Evolutionary conservation across 1,139 yeast genomes (phyloP), one percentile per base, ranked within the genome.

Genomic region (Geotrichum restrictum): DNA sequence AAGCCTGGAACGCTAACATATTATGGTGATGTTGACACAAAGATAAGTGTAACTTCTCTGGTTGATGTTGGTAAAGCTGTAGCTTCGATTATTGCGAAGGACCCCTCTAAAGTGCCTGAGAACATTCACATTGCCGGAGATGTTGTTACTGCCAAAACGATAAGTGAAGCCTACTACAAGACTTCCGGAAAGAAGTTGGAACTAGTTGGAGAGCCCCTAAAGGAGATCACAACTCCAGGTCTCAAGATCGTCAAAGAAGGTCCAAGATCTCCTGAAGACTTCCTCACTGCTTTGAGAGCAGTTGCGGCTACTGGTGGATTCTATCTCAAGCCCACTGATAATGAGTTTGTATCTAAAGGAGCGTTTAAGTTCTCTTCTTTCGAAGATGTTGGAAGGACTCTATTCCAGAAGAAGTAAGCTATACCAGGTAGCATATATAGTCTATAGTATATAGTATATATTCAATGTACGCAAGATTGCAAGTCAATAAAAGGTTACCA

Each of bases 31-130:
- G n/a, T 37, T 18, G 44, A 46, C 38, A 18, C 42, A 3, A 37
- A 27, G 32, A 37, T 38, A 14, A 16, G 33, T 24, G 42, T 33
- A 18, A 46, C 49, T 10, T 37, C 49, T 3, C 21, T 46, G 21
- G 24, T 31, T 24, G 49, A 46, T 29, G 18, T 46, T 37, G 49
- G 49, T 3, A 46, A 37, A 29, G 42, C 32, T 38, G 44, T 46
- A 14, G 49, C 49, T 18, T 24, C 49, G 3, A 11, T 46, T 24
- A 2, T 19, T 10, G 13, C 34, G 6, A 46, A 38, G 22, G 37
- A 37, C 13, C 44, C 38, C 10, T 14, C 43, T 13, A 19, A 27
- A 3, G 31, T 46, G 6, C 49, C 49, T 18, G 49, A 37, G 13
- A n/a, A 22, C 10, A 24, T 46, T 14, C 24, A 10, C 14, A 18